Evolutionary conservation across 306 rosid genomes (phyloP).

Genomic region (Trichosanthes cucumerina): DNA sequence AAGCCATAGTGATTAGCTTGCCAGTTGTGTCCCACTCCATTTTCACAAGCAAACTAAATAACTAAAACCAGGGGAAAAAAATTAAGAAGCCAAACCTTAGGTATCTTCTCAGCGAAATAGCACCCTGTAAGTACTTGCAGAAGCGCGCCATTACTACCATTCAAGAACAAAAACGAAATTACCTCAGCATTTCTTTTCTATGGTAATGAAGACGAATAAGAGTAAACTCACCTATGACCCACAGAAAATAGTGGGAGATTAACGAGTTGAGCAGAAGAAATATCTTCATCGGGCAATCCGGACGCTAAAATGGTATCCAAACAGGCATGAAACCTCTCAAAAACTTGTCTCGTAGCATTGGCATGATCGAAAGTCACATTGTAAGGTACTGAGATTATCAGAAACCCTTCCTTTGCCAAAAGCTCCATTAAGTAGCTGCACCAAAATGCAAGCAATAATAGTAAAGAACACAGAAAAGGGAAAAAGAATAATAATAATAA

Average conservation of each 20-base stretch:
- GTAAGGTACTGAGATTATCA: slow-evolving; percentile 70
- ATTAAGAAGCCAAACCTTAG: slow-evolving; percentile 31
- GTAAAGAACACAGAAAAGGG: background rate
- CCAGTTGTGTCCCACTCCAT: background rate
- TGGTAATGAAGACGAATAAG: background rate
- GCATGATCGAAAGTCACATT: slow-evolving; percentile 87
- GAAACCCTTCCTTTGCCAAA: slow-evolving; percentile 75
- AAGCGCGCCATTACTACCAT: slow-evolving; percentile 43
- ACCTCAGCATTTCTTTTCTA: background rate
- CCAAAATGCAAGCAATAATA: background rate
- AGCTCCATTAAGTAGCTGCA: slow-evolving; percentile 58
- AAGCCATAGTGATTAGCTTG: background rate
- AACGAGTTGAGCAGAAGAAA: slow-evolving; percentile 48
- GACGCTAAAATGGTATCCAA: slow-evolving; percentile 44
- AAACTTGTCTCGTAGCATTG: slow-evolving; percentile 60
- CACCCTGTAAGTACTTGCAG: slow-evolving; percentile 41
- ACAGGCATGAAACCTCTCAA: slow-evolving; percentile 62
- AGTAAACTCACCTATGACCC: slow-evolving; percentile 65
- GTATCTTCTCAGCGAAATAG: slow-evolving; percentile 35
- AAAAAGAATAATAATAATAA: background rate
- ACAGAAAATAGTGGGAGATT: slow-evolving; percentile 69
- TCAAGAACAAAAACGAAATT: background rate
- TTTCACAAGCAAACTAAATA: background rate
- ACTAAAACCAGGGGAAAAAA: background rate
- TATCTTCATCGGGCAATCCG: slow-evolving; percentile 61